Percentiles rank a stretch among this genome's conserved stretches.
Conservation (phyloP, 2,329 filamentous ascomycete genomes). For the Pyrenochaeta sp. region DNA sequence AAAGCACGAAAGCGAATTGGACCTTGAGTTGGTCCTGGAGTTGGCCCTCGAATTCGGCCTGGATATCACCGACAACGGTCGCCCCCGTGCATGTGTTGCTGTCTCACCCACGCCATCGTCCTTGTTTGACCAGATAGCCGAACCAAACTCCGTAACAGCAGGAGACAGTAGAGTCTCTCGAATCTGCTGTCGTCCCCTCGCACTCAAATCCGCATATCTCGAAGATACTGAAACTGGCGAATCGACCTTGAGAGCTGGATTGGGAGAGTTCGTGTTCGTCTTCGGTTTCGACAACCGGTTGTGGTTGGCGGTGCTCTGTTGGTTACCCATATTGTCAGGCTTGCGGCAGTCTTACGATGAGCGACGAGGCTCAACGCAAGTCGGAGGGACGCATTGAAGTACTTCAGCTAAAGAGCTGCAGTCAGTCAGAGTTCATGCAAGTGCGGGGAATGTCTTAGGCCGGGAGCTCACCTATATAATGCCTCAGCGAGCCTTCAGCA, state of each 20-base stretch:
- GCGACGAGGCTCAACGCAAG: slow-evolving; percentile 28
- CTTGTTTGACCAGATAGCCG: slow-evolving; percentile 21
- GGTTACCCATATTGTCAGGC: slow-evolving; percentile 41
- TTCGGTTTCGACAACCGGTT: slow-evolving; percentile 48
- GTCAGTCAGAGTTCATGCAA: slow-evolving; percentile 15
- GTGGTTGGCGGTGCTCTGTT: slow-evolving; percentile 32
- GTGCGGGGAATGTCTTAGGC: slow-evolving; percentile 16
- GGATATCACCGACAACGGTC: slow-evolving; percentile 36
- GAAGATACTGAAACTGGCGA: slow-evolving; percentile 32
- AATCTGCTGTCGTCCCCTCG: slow-evolving; percentile 39
- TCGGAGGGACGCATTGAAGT: slow-evolving; percentile 21
- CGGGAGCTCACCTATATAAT: slow-evolving; percentile 26
- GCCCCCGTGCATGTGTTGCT: slow-evolving; percentile 32
- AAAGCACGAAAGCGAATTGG: slow-evolving; percentile 39
- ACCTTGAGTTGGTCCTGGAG: slow-evolving; percentile 23
- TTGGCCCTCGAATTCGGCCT: slow-evolving; percentile 37
- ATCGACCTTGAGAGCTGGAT: slow-evolving; percentile 24
- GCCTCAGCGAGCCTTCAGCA: slow-evolving; percentile 10
- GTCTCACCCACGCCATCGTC: slow-evolving; percentile 32
- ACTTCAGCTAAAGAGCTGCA: slow-evolving; percentile 10
- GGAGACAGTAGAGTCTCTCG: slow-evolving; percentile 41
- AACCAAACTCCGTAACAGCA: slow-evolving; percentile 31
- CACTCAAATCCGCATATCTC: slow-evolving; percentile 37
- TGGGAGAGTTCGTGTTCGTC: slow-evolving; percentile 45
- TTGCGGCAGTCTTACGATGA: slow-evolving; percentile 22